Evolutionary conservation across 768 basidiomycete species (phyloP).

Genomic region (Rhodosporidiobolus odoratus): DNA sequence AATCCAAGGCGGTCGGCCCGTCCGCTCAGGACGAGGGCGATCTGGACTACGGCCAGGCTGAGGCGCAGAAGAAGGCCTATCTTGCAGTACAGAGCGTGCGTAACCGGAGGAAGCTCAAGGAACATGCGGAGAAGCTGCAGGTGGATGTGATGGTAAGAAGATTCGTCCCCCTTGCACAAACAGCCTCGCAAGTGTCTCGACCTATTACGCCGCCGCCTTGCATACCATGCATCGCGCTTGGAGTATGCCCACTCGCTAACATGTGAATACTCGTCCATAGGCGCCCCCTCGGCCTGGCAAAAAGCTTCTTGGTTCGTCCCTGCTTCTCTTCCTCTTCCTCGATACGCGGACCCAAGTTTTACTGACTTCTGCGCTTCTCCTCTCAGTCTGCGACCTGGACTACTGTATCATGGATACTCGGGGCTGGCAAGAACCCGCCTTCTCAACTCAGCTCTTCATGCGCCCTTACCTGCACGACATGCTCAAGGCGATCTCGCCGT

Average conservation of each 20-base stretch:
- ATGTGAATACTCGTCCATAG: too few species aligned
- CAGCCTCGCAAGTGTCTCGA: too few species aligned
- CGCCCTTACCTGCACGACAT: slow-evolving; percentile 79
- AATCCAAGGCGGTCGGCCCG: slow-evolving; percentile 66
- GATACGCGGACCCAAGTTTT: too few species aligned
- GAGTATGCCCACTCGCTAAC: too few species aligned
- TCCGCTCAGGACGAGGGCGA: slow-evolving; percentile 69
- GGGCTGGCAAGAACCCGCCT: slow-evolving; percentile 11
- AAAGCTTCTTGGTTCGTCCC: slow-evolving; percentile 56
- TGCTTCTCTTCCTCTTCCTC: neutral
- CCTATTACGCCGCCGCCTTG: too few species aligned
- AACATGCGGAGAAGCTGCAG: slow-evolving; percentile 61
- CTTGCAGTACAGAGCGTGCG: slow-evolving; percentile 65
- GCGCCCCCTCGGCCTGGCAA: slow-evolving; percentile 70
- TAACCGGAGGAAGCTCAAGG: slow-evolving; percentile 73
- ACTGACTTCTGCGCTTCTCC: neutral
- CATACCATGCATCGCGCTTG: too few species aligned
- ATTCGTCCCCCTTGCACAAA: neutral
- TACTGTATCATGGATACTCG: slow-evolving; percentile 58
- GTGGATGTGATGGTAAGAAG: slow-evolving; percentile 60
- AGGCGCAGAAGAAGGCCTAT: slow-evolving; percentile 51
- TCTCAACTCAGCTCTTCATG: slow-evolving; percentile 59
- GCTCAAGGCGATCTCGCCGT: slow-evolving; percentile 67
- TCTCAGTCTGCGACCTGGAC: slow-evolving; percentile 45
- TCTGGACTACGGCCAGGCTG: slow-evolving; percentile 61